phyloP scores from a whole-genome alignment of 768 basidiomycete genomes.

The Lactarius trivialis region DNA sequence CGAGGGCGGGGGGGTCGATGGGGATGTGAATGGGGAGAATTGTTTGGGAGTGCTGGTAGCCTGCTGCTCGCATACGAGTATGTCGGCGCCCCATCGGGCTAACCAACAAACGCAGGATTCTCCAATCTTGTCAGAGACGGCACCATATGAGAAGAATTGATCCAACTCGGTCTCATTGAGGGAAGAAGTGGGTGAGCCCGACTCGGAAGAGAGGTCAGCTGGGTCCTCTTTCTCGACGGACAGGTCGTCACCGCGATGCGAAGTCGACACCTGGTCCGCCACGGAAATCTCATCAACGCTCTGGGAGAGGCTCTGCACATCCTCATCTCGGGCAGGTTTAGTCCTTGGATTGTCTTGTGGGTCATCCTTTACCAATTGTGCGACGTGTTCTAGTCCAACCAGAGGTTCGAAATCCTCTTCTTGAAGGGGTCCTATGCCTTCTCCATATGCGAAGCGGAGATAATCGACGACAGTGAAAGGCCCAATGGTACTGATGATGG shows the following conservation, averaged over 20 bases:
- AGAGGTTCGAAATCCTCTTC: constrained; percentile 50
- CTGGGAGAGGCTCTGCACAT: constrained; percentile 5
- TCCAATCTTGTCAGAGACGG: constrained; percentile 85
- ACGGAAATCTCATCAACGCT: constrained; percentile 8
- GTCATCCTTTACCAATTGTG: constrained; percentile 41
- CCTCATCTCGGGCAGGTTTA: background rate
- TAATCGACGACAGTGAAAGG: constrained; percentile 73
- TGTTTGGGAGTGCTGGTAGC: constrained; percentile 13
- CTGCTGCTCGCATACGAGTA: constrained; percentile 59
- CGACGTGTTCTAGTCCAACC: constrained; percentile 64
- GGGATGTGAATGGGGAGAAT: background rate
- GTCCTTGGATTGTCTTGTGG: background rate
- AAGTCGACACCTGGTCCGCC: background rate
- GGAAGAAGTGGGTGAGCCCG: constrained; percentile 27
- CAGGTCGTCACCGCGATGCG: background rate
- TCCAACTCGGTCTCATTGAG: constrained; percentile 21
- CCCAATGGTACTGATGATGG: constrained; percentile 67
- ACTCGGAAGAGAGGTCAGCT: constrained; percentile 21
- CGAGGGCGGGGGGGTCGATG: constrained; percentile 6
- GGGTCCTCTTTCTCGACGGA: constrained; percentile 26
- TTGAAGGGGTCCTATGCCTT: constrained; percentile 43
- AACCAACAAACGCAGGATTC: constrained; percentile 88
- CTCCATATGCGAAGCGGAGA: constrained; percentile 76
- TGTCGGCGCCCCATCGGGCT: constrained; percentile 75
- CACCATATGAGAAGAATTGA: constrained; percentile 69